Conservation (phyloP, 257 asterid species). For the Cynanchum wilfordii region DNA sequence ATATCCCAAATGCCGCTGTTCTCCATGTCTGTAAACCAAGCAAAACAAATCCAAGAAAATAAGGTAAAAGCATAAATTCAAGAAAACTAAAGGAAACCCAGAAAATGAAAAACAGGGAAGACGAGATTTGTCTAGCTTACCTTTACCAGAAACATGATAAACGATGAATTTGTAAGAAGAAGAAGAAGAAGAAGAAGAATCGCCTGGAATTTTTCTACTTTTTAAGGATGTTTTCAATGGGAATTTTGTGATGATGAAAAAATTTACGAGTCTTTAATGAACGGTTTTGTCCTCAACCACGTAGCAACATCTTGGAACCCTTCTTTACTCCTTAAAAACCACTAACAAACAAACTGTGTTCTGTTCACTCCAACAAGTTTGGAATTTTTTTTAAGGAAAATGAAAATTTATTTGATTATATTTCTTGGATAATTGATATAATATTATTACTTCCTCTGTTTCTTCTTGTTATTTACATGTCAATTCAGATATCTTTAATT, state of each 20-base stretch:
- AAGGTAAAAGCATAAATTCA: not conserved
- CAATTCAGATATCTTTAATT: no score
- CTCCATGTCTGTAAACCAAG: slow-evolving; percentile 54
- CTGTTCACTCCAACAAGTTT: no score
- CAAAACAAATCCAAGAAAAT: not conserved
- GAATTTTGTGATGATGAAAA: not conserved
- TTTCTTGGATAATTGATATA: no score
- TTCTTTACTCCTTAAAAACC: not conserved
- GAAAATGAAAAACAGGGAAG: not conserved
- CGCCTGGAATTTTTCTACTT: not conserved
- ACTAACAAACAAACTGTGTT: no score
- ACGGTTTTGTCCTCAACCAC: slow-evolving; percentile 10
- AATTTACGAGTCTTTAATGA: not conserved
- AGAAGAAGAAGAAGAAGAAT: slow-evolving; percentile 18
- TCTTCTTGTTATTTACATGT: no score
- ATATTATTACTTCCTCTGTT: no score
- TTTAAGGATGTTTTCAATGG: slow-evolving; percentile 1
- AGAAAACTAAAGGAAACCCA: not conserved
- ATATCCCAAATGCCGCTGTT: slow-evolving; percentile 59
- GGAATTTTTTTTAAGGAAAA: no score
- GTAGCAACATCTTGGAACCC: not conserved
- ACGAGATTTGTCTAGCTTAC: slow-evolving; percentile 21
- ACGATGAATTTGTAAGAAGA: slow-evolving; percentile 25
- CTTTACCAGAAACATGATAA: slow-evolving; percentile 70
- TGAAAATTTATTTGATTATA: no score